Percentiles rank a stretch among this genome's conserved stretches.
Conservation (phyloP, 1,284 basidiomycete species). For the Cryptococcus amylolentus region DNA sequence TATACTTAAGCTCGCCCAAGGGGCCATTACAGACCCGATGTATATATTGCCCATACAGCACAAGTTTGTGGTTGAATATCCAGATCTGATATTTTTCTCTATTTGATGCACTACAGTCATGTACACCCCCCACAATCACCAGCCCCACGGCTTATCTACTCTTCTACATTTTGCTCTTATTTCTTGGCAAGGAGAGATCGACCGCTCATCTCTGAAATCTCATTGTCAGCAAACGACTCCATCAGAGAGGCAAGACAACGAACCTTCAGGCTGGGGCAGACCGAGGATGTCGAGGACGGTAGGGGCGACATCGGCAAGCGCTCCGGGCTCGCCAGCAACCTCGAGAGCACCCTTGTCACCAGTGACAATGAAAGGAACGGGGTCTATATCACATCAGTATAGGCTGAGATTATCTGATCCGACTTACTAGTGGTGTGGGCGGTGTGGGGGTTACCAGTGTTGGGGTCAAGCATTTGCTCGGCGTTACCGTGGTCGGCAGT, state of each 20-base stretch:
- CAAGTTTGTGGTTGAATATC: too few species aligned
- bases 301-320: conserved; percentile 81
- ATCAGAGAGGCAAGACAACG: not conserved
- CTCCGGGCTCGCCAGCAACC: conserved; percentile 59
- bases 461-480: conserved; percentile 75
- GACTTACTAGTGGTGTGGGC: conserved; percentile 50
- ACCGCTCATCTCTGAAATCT: conserved; percentile 57
- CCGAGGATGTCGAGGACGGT: conserved; percentile 74
- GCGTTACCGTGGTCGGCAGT: conserved; percentile 90
- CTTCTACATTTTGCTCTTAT: too few species aligned
- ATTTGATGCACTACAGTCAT: too few species aligned
- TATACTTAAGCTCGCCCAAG: too few species aligned
- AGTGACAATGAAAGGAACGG: conserved; percentile 73
- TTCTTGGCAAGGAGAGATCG: conserved; percentile 55
- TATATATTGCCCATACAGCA: too few species aligned
- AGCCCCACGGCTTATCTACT: too few species aligned
- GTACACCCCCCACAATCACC: too few species aligned
- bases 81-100: too few species aligned
- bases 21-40: too few species aligned
- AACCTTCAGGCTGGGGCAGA: conserved; percentile 41
- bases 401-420: not conserved
- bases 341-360: conserved; percentile 58
- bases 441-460: conserved; percentile 73
- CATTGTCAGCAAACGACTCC: not conserved
- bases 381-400: conserved; percentile 55